These are phyloP conservation scores for Fusarium veterinarium DNA, from an alignment of 2,329 filamentous ascomycete genomes.

Conservation along the genomic window DNA sequence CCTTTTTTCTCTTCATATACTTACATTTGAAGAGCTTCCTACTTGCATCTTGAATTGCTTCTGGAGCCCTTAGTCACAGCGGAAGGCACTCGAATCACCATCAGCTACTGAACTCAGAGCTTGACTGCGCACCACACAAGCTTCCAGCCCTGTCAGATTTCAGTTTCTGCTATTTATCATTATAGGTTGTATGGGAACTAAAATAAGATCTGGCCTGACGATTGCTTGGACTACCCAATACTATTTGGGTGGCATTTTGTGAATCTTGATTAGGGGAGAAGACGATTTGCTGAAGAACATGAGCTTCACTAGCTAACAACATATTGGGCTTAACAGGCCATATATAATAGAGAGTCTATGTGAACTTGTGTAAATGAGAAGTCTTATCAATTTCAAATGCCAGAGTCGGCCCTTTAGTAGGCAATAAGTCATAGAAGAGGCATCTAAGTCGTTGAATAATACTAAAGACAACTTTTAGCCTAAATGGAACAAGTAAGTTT, in stretches of 20 bases:
- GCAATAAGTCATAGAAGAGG: not conserved
- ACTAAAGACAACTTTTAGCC: not conserved
- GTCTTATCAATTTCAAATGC: not conserved
- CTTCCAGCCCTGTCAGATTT: rapidly evolving
- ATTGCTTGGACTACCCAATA: not conserved
- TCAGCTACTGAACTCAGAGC: not conserved
- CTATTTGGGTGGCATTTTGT: not conserved
- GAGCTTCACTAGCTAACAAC: not conserved
- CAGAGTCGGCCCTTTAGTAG: not conserved
- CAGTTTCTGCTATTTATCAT: not conserved
- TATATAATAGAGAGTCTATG: too few species aligned
- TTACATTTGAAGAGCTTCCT: not conserved
- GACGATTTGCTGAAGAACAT: not conserved
- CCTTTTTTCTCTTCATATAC: not conserved
- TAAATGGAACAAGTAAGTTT: not conserved
- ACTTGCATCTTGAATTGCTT: not conserved
- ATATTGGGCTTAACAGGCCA: not conserved
- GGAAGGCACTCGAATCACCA: not conserved
- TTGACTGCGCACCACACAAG: not conserved
- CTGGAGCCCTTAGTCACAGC: too few species aligned
- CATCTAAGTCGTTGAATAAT: not conserved
- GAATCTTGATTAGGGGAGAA: not conserved
- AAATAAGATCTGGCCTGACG: not conserved
- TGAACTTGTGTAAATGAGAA: not conserved
- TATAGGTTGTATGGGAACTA: not conserved